Conservation (phyloP, 495 filamentous ascomycete species). For the Cercophora newfieldiana region DNA sequence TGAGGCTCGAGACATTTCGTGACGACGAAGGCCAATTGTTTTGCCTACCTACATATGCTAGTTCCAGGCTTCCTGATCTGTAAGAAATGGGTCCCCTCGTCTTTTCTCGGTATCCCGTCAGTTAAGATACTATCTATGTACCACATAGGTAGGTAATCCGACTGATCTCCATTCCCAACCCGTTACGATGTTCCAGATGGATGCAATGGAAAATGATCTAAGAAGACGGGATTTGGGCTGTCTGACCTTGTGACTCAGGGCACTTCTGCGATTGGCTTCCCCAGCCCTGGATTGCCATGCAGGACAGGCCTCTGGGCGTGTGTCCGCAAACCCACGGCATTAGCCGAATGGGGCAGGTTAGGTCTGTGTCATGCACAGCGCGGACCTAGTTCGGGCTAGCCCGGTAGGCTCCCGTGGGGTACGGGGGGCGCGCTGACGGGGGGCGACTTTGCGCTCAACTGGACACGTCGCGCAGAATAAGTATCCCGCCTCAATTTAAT, state of each 20-base stretch:
- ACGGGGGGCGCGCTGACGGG: constrained; percentile 15
- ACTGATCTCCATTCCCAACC: no score
- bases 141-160: no score
- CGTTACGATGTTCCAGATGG: no score
- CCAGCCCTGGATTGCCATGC: constrained; percentile 17
- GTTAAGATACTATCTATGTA: no score
- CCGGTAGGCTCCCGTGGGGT: constrained; percentile 13
- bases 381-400: constrained; percentile 17
- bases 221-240: no score
- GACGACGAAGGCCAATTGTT: no score
- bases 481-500: constrained; percentile 22
- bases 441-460: constrained; percentile 28
- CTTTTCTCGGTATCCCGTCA: no score
- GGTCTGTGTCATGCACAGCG: neutral
- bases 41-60: no score
- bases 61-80: no score
- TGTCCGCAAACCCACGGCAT: neutral
- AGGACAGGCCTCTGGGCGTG: neutral
- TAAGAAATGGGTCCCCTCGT: no score
- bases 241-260: constrained; percentile 7
- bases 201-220: neutral
- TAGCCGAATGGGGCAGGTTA: constrained; percentile 23
- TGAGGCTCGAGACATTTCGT: no score
- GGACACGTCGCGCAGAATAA: constrained; percentile 37
- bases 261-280: constrained; percentile 25